These are phyloP conservation scores for Corchorus capsularis DNA, from an alignment of 345 rosid genomes.

Conservation along the genomic window DNA sequence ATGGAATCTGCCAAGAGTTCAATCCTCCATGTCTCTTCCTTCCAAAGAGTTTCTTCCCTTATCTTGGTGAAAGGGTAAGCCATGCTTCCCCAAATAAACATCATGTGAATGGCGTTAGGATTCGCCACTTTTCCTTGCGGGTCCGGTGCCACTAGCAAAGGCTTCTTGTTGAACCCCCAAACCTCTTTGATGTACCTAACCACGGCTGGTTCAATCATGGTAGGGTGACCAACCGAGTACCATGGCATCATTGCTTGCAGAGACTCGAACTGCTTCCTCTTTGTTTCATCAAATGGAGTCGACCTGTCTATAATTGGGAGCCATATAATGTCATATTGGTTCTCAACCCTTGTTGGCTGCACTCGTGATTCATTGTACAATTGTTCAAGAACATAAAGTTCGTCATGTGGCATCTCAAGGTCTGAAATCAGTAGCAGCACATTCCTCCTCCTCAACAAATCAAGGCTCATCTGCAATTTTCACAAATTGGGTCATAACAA, in stretches of 20 bases:
- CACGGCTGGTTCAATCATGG: constrained; percentile 45
- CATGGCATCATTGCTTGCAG: constrained; percentile 55
- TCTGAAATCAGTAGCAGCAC: constrained; percentile 64
- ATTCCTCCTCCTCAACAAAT: constrained; percentile 45
- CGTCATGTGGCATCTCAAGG: constrained; percentile 41
- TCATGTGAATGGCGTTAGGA: constrained; percentile 61
- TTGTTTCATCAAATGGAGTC: constrained; percentile 20
- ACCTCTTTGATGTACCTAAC: constrained; percentile 62
- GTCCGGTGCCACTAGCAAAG: constrained; percentile 59
- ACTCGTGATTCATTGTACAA: constrained; percentile 43
- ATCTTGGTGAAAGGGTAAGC: constrained; percentile 60
- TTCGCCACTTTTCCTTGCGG: constrained; percentile 54
- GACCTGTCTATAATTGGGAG: constrained; percentile 51
- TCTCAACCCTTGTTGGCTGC: constrained; percentile 36
- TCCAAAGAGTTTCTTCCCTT: constrained; percentile 69
- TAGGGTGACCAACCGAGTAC: constrained; percentile 56
- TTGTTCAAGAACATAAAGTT: constrained; percentile 41
- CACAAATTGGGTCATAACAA: neutral
- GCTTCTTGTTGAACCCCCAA: constrained; percentile 55
- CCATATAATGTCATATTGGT: constrained; percentile 70
- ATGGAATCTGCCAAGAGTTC: constrained; percentile 49
- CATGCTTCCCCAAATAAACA: constrained; percentile 66
- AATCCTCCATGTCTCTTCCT: constrained; percentile 51
- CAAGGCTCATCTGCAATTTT: constrained; percentile 45
- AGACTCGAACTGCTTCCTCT: constrained; percentile 29